Evolutionary conservation across 768 basidiomycete genomes (phyloP), one percentile per base, ranked within the genome.

Genomic region (Boletus coccyginus): DNA sequence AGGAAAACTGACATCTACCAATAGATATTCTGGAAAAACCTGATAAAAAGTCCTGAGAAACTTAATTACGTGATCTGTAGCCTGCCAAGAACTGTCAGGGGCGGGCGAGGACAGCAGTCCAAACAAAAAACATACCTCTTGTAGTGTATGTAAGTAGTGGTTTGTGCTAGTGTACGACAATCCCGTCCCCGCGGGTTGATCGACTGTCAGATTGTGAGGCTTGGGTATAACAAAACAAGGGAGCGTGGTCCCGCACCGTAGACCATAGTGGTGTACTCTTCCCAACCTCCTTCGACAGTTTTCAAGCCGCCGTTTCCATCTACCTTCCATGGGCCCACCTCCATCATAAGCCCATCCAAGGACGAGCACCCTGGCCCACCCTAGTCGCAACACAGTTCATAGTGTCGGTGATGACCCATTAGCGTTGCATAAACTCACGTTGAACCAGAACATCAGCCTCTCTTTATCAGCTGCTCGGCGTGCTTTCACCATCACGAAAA

Each of bases 291-390:
- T 59, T 93, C 87, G 10, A 83, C 76, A 19, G 84, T 80, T 63
- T 81, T 82, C 58, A 95, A 81, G 5, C 87, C 82, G 53, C 90
- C 86, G 16, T 84, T 75, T 50, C 84, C 81, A 64, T 92, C 88
- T 72, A 87, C 74, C 60, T 82, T 82, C 84, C 93, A 96, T 5
- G 96, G 95, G 0, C 96, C 96, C n/a, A 95, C 79, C 65, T 98
- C 96, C 93, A 98, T 95, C 88, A 98, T 89, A 17, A 94, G 80
- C 3, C 96, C 96, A 64, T 98, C 96, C 68, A 98, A 98, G 1
- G 92, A 94, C 0, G 94, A 97, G 71, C 97, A 98, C 31, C 97
- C 97, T 19, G 96, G 96, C 2, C 96, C 96, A 19, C 94, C 94
- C 92, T 95, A 63, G 19, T 44, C 12, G 41, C 16, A 32, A 49